These are phyloP conservation scores for Heliamphora exappendiculata DNA, from an alignment of 148 eudicot species.

Conservation along the genomic window DNA sequence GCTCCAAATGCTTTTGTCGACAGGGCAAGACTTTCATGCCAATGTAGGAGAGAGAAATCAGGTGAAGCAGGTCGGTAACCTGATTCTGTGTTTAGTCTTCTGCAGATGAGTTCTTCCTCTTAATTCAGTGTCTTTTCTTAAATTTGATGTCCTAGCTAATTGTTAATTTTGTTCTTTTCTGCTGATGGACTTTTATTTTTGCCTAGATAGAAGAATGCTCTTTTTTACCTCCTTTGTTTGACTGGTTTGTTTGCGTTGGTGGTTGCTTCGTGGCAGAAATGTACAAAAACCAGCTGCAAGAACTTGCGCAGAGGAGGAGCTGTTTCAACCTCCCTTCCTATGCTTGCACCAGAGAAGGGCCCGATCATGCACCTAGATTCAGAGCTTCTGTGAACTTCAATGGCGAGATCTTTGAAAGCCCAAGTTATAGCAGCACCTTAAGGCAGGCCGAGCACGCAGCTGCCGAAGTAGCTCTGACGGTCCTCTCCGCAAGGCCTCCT, in stretches of 20 bases:
- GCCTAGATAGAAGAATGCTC: neutral
- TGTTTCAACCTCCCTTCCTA: slow-evolving; percentile 45
- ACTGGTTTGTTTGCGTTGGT: neutral
- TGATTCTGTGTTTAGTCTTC: neutral
- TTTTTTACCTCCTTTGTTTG: neutral
- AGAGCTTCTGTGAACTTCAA: slow-evolving; percentile 46
- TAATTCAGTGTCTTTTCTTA: neutral
- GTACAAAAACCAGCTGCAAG: slow-evolving; percentile 50
- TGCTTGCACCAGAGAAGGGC: slow-evolving; percentile 41
- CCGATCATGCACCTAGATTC: slow-evolving; percentile 55
- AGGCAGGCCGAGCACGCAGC: slow-evolving; percentile 49
- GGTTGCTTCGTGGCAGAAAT: slow-evolving; percentile 13
- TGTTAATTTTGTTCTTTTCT: neutral
- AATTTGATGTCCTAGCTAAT: neutral
- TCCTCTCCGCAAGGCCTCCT: slow-evolving; percentile 31
- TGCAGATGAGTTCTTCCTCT: neutral
- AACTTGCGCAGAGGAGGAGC: slow-evolving; percentile 47
- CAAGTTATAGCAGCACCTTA: slow-evolving; percentile 29
- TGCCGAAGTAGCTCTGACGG: slow-evolving; percentile 39
- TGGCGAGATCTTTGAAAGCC: slow-evolving; percentile 39
- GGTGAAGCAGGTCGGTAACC: slow-evolving; percentile 4
- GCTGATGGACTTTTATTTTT: no score
- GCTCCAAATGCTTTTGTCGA: neutral
- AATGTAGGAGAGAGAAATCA: slow-evolving; percentile 4
- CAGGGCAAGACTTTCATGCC: neutral